Base-by-base conservation (phyloP, 805 yeast species). In the Priceomyces melissophilus region DNA sequence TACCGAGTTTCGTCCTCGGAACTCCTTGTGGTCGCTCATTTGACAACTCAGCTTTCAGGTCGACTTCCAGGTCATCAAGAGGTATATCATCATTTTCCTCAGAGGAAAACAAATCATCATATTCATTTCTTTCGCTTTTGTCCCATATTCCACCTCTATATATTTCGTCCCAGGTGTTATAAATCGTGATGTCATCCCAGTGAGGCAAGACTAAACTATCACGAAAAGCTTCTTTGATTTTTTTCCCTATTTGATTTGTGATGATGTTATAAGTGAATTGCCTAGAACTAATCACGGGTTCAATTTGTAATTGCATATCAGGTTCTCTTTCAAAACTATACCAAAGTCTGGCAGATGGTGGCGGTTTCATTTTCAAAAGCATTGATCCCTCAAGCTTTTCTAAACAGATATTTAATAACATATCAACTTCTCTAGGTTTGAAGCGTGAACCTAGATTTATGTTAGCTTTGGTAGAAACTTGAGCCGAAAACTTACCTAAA, bases 91-190 rank as follows among this genome's bases (percentile, higher is more conserved):
- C n/a, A 10, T 35, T 40, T 12, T 35, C 33, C 16, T 30, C 34
- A 4, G 25, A 15, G 17, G 13, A 10, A 17, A 32, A 15, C 6
- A 12, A 10, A 2, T 23, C 25, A 12, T 7, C 32, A 23, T 28
- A 11, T 30, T 42, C 42, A 3, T 12, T 8, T 34, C 68, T 54
- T 1, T 35, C 53, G 0, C 61, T 41, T 15, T 70, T 69, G 47
- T 84, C 89, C 98, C 98, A 91, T 16, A 91, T 79, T 12, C 99
- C 99, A 38, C 96, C 99, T 47, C 96, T 76, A 59, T 81, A 93
- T 10, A 87, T 61, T 47, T 87, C 95, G 30, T 63, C 72, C 2
- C 64, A 60, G 0, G 96, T 81, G 40, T 78, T 69, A 54, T 72
- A 84, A 55, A 87, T 84, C 0, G 81, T 78, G 31, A 88, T 60